Conservation (phyloP, 2,329 filamentous ascomycete genomes). For the Apiospora sp. region DNA sequence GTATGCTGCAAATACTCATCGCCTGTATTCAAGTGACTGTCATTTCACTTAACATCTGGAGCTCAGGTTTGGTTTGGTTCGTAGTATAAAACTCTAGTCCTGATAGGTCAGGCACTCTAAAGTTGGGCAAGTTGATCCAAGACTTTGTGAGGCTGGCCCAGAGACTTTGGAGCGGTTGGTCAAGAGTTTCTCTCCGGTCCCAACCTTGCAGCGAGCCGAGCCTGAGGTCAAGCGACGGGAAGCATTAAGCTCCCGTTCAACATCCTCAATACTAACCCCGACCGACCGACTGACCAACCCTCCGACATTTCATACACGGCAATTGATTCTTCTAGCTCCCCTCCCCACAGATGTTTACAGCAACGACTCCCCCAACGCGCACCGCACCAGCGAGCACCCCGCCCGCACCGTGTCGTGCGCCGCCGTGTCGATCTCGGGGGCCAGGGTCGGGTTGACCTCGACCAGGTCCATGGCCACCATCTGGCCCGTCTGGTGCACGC, state of each 20-base stretch:
- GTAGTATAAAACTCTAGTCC: not conserved
- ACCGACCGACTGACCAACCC: not conserved
- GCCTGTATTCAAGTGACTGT: not conserved
- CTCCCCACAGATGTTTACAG: too few species aligned
- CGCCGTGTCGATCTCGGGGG: conserved; percentile 65
- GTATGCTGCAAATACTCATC: not conserved
- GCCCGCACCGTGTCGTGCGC: conserved; percentile 88
- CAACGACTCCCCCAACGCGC: conserved; percentile 89
- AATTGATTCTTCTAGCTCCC: too few species aligned
- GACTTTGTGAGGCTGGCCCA: not conserved
- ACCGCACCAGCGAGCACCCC: conserved; percentile 89
- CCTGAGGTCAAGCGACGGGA: not conserved
- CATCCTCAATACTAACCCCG: not conserved
- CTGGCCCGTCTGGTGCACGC: conserved; percentile 80
- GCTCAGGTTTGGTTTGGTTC: not conserved
- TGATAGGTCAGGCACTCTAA: not conserved
- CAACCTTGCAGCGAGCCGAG: not conserved
- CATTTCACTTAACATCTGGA: not conserved
- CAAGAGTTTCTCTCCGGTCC: too few species aligned
- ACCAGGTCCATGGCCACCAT: conserved; percentile 83
- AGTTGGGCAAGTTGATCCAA: not conserved
- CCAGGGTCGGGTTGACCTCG: conserved; percentile 80
- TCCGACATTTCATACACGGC: not conserved
- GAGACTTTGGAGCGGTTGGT: not conserved
- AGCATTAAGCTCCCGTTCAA: not conserved